These are phyloP conservation scores for Ostreobium quekettii DNA, from an alignment of 139 green algal species.

Conservation along the genomic window DNA sequence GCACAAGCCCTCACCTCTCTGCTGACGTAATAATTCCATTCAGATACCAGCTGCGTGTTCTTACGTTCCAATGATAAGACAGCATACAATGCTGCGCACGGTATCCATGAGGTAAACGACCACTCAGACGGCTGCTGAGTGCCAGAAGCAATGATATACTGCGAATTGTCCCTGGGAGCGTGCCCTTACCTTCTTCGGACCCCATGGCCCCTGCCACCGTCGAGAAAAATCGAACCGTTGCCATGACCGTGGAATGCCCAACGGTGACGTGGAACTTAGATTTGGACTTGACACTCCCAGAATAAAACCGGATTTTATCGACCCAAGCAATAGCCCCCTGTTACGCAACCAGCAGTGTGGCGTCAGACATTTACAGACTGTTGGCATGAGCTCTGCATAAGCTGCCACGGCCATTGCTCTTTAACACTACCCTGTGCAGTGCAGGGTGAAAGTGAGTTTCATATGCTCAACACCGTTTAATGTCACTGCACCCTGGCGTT, in stretches of 20 bases:
- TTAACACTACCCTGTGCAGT: no score
- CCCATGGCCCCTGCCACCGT: constrained; percentile 30
- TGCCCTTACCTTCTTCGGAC: constrained; percentile 7
- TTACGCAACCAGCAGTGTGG: not conserved
- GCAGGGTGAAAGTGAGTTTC: no score
- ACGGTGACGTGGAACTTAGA: constrained; percentile 73
- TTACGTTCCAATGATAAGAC: no score
- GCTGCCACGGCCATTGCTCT: not conserved
- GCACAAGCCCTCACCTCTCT: no score
- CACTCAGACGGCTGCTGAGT: not conserved
- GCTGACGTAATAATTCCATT: no score
- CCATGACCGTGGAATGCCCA: constrained; percentile 79
- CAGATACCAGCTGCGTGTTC: no score
- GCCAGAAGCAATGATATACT: not conserved
- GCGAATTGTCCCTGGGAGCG: no score
- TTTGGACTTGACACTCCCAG: constrained; percentile 34
- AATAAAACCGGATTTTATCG: constrained; percentile 69
- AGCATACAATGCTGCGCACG: no score
- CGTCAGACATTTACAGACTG: not conserved
- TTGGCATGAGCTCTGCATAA: not conserved
- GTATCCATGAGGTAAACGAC: not conserved
- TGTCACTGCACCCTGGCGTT: no score
- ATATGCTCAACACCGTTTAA: no score
- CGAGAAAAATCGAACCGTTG: constrained; percentile 66
- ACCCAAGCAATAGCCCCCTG: constrained; percentile 57